Base-by-base conservation (phyloP, 305 asterid genomes). In the Caryopteris hybrid region DNA sequence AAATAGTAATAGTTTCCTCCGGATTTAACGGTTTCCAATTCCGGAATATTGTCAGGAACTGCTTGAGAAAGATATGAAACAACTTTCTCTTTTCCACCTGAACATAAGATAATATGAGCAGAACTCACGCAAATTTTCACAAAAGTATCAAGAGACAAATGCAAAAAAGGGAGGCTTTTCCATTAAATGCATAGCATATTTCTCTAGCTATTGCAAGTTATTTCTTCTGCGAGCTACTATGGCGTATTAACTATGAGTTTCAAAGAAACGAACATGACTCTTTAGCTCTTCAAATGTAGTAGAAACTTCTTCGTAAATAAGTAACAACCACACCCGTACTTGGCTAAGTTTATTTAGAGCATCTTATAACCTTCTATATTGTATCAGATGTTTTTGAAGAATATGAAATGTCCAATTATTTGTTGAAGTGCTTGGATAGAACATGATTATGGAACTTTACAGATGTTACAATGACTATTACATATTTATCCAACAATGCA, bases 61-160 rank as follows among this genome's bases (percentile, higher is more conserved):
- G 98, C 88, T 89, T 87, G 75, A 91, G 86, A 78, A 94, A 94
- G 43, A 91, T 81, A 61, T 80, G 81, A 59, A 87, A 76, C 61
- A 74, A 64, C 76, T 81, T 89, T 76, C 80, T 83, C 85, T 84
- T 94, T 74, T 91, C 98, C 81, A 65, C 95, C 99, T 94, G 92
- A 57, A 66, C 61, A 66, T 46, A 53, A 74, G 72, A 51, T 68
- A 68, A 64, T 22, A 75, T 57, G 29, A 66, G 77, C 66, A 67
- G 29, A 53, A 57, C 25, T 8, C 60, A 71, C 23, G 69, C 63
- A 58, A 43, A 21, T 46, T 38, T 64, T 61, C 53, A 67, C 16
- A 57, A 33, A 41, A 66, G 42, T 56, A 53, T 51, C 51, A 66
- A 43, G 65, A 63, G 46, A 66, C 51, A 25, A 71, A 51, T 34